Conservation (phyloP, 176 grass and related monocot genomes). For the Carex pumila region DNA sequence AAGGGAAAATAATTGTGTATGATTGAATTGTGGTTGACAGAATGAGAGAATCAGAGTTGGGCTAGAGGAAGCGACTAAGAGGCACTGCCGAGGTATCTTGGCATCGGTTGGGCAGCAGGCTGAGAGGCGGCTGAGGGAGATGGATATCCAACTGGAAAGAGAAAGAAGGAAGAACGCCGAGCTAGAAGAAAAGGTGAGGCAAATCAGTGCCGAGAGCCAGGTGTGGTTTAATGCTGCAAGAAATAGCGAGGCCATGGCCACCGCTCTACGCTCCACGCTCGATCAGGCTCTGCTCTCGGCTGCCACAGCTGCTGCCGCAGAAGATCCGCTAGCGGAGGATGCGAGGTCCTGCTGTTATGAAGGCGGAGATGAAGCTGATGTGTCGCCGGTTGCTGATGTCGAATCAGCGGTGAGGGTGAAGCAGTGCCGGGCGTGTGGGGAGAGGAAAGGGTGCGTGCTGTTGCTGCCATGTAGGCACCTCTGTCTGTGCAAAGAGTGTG, state of each 20-base stretch:
- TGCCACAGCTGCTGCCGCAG: neutral
- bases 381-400: neutral
- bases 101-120: conserved; percentile 23
- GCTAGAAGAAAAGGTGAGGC: conserved; percentile 45
- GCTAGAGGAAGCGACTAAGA: conserved; percentile 34
- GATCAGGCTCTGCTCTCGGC: conserved; percentile 25
- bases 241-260: conserved; percentile 45
- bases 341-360: conserved; percentile 66
- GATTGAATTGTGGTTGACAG: conserved; percentile 1
- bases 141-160: conserved; percentile 32
- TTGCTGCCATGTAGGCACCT: conserved; percentile 72
- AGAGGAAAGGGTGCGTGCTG: conserved; percentile 37
- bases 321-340: conserved; percentile 30
- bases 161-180: conserved; percentile 32
- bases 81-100: conserved; percentile 34
- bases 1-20: neutral
- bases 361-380: neutral
- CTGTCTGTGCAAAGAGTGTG: conserved; percentile 51
- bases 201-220: conserved; percentile 32
- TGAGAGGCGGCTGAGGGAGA: conserved; percentile 23
- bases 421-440: conserved; percentile 41
- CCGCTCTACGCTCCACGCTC: conserved; percentile 40
- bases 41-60: conserved; percentile 43
- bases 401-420: neutral
- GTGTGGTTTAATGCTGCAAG: conserved; percentile 45